These are phyloP conservation scores for Candida oleophila DNA, from an alignment of 805 yeast genomes.

Conservation along the genomic window DNA sequence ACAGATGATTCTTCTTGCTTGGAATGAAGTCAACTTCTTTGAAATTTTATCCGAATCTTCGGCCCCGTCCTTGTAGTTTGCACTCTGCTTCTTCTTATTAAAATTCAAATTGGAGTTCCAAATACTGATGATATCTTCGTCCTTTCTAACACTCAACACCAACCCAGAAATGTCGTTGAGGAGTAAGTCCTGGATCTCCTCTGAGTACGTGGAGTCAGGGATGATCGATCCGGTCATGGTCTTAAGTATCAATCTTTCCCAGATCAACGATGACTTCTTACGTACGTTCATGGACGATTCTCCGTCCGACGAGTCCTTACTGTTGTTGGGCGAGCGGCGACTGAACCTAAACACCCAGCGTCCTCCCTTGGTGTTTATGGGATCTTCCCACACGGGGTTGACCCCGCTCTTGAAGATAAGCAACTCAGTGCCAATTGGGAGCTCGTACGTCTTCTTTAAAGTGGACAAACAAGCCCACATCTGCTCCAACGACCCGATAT, in stretches of 20 bases:
- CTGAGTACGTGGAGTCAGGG: constrained; percentile 29
- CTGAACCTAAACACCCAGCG: constrained; percentile 58
- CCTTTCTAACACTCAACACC: constrained; percentile 57
- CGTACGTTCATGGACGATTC: constrained; percentile 24
- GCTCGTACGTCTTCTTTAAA: constrained; percentile 37
- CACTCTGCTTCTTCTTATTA: constrained; percentile 14
- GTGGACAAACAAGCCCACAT: constrained; percentile 46
- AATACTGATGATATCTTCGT: constrained; percentile 57
- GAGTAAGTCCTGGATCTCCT: constrained; percentile 36
- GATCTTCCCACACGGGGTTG: constrained; percentile 70
- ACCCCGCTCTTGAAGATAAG: constrained; percentile 59
- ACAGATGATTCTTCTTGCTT: constrained; percentile 45
- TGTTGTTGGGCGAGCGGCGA: constrained; percentile 24
- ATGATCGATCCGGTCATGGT: constrained; percentile 51
- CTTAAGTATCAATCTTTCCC: constrained; percentile 57
- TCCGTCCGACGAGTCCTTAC: constrained; percentile 11
- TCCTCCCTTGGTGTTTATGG: constrained; percentile 58
- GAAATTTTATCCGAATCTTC: constrained; percentile 19
- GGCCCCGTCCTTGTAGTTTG: constrained; percentile 16
- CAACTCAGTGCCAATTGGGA: constrained; percentile 50
- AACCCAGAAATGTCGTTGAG: constrained; percentile 57
- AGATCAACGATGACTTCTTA: constrained; percentile 41
- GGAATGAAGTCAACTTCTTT: constrained; percentile 39
- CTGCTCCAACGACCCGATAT: constrained; percentile 51
- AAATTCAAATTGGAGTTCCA: constrained; percentile 58